Evolutionary conservation across 345 rosid species (phyloP), one percentile per base, ranked within the genome.

Genomic region (Rhizophora apiculata): DNA sequence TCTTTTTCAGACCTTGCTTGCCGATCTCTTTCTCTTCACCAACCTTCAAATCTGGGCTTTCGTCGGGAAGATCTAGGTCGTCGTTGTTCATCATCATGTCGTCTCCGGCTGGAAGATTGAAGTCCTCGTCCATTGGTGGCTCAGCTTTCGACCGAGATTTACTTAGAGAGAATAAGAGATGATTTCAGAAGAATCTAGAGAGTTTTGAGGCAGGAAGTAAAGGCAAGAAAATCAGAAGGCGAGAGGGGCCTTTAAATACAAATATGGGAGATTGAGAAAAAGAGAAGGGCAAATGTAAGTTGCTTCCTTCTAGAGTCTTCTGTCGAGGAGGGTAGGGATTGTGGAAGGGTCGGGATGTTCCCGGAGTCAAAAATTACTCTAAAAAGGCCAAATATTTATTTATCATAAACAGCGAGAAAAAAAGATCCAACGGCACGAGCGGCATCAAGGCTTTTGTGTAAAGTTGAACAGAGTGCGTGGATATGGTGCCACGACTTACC

Each of bases 1-100:
- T 91, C 87, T 91, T 88, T 86, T 91, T 91, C 88, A 91, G 68
- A 1, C 95, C 95, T 74, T 85, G 87, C 11, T 72, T 77, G 2
- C 88, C 88, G 83, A 91, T 91, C 85, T 88, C 97, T 81, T 87
- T 91, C 72, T 74, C 77, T n/a, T 67, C 74, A 2, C 74, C 74
- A 0, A 71, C 74, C 46, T 71, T 64, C 62, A 63, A 16, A 29
- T 4, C 27, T 3, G 52, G 56, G 49, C 30, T 24, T 13, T 60
- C 55, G 18, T 48, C 68, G 0, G 63, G 54, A 19, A 64, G 60
- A 72, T 60, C 76, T n/a, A 59, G 8, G 43, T 72, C 52, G 19
- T 29, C 67, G 7, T 55, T 48, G 48, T 56, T 46, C 75, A 64
- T 66, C 76, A 72, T 51, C 68, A 29, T 49, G 18, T 59, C 70